Percentiles rank a stretch among this genome's conserved stretches.
phyloP scores from a whole-genome alignment of 805 yeast species.

The Suhomyces canberraensis region DNA sequence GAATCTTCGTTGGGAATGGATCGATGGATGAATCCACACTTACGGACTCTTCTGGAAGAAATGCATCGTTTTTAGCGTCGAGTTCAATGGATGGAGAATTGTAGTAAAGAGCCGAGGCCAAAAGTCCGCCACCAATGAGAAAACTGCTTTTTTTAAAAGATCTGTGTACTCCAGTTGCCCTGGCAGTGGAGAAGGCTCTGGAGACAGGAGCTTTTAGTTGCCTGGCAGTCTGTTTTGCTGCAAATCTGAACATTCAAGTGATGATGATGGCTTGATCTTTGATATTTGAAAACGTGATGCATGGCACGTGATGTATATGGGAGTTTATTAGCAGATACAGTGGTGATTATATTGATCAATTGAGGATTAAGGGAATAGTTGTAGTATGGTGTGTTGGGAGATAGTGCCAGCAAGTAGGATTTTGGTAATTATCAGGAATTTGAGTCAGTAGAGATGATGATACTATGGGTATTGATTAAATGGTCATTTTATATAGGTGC shows the following conservation, averaged over 20 bases:
- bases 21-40: slow-evolving; percentile 49
- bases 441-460: too few species aligned
- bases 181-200: slow-evolving; percentile 7
- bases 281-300: too few species aligned
- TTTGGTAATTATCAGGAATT: too few species aligned
- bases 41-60: slow-evolving; percentile 25
- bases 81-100: slow-evolving; percentile 1
- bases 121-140: slow-evolving; percentile 1
- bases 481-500: too few species aligned
- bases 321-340: too few species aligned
- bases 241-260: slow-evolving; percentile 7
- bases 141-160: not conserved
- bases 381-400: too few species aligned
- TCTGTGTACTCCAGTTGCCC: slow-evolving; percentile 9
- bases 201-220: not conserved
- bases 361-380: too few species aligned
- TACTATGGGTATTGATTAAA: too few species aligned
- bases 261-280: too few species aligned
- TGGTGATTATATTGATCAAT: too few species aligned
- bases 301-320: not conserved
- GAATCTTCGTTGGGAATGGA: slow-evolving; percentile 40
- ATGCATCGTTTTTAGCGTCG: slow-evolving; percentile 7
- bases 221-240: slow-evolving; percentile 1
- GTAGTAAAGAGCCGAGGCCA: not conserved
- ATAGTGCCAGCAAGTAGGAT: too few species aligned